Evolutionary conservation across 208 protist genomes (phyloP).

Genomic region (Cochliopodium minus): DNA sequence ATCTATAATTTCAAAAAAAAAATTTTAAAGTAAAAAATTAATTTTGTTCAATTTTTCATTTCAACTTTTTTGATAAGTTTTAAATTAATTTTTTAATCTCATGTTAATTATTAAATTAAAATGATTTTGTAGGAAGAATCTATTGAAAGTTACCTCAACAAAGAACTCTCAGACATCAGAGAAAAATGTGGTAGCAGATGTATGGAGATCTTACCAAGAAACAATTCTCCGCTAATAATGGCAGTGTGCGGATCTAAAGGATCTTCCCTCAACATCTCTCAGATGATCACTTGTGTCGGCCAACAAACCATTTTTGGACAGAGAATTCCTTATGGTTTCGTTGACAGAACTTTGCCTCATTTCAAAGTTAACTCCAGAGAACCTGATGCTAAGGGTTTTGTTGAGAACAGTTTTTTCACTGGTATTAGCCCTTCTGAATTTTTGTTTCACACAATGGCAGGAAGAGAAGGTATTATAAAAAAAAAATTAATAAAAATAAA

Average conservation of each 20-base stretch:
- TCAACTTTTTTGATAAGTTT: too few species aligned
- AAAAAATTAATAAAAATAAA: background rate
- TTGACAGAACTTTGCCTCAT: constrained; percentile 90
- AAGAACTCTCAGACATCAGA: constrained; percentile 83
- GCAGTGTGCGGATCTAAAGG: constrained; percentile 85
- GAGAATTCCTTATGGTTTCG: constrained; percentile 91
- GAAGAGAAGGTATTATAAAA: constrained; percentile 79
- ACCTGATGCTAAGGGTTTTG: constrained; percentile 87
- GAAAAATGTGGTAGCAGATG: constrained; percentile 84
- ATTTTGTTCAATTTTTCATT: too few species aligned
- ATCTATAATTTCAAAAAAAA: too few species aligned
- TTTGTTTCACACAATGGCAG: constrained; percentile 99
- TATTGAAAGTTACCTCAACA: constrained; percentile 79
- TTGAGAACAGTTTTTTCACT: constrained; percentile 91
- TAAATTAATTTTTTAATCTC: too few species aligned
- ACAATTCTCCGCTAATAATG: constrained; percentile 98
- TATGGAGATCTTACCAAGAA: constrained; percentile 65
- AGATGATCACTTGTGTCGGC: constrained; percentile 98
- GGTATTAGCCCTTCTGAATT: constrained; percentile 93
- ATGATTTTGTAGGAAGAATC: too few species aligned
- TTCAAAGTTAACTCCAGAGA: constrained; percentile 65
- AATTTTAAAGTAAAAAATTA: too few species aligned
- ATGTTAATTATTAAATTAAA: too few species aligned
- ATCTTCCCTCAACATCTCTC: constrained; percentile 96
- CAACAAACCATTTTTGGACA: constrained; percentile 93